Conservation (phyloP, 129 eudicot species). For the Pittosporum tobira region DNA sequence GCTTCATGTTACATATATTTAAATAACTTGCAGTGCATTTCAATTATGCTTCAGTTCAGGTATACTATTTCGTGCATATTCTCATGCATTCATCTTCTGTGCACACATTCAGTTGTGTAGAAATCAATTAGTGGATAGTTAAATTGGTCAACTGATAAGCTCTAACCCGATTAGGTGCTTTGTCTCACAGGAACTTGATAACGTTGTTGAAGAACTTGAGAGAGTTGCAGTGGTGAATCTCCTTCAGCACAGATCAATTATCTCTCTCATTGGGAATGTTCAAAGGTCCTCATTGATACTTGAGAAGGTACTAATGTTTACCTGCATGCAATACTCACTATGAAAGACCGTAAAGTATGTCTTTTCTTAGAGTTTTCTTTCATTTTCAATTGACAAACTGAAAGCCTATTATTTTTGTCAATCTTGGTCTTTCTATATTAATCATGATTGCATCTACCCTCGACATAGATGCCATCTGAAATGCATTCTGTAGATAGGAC, state of each 20-base stretch:
- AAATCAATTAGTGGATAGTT: background rate
- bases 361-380: background rate
- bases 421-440: background rate
- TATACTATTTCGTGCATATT: background rate
- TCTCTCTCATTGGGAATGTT: conserved; percentile 96
- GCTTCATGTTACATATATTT: background rate
- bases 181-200: conserved; percentile 72
- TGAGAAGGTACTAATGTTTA: conserved; percentile 51
- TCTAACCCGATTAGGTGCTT: conserved; percentile 9
- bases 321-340: background rate
- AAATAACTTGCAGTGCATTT: background rate
- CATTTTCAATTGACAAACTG: background rate
- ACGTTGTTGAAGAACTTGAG: conserved; percentile 87
- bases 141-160: conserved; percentile 2
- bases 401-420: background rate
- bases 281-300: conserved; percentile 88
- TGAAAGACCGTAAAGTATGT: background rate
- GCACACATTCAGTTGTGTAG: background rate
- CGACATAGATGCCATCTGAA: background rate
- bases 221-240: conserved; percentile 90
- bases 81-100: background rate
- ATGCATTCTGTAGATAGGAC: background rate
- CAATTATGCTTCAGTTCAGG: background rate
- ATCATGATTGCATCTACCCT: background rate
- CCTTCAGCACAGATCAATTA: conserved; percentile 73